These are phyloP conservation scores for Rhodomyrtus tomentosa DNA, from an alignment of 345 rosid species.

Conservation along the genomic window DNA sequence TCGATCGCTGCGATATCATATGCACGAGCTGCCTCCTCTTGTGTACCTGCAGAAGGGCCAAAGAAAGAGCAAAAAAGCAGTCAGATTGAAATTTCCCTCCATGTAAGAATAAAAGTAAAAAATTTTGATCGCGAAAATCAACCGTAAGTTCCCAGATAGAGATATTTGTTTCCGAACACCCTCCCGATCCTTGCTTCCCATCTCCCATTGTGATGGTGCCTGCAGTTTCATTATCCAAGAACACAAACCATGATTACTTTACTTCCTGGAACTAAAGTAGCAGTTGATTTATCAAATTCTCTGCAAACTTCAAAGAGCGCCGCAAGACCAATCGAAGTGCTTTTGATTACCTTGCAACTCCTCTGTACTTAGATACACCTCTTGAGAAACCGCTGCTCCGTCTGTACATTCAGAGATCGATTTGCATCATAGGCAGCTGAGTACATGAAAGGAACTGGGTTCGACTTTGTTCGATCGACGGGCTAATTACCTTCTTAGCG, in stretches of 20 bases:
- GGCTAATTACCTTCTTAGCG: conserved; percentile 37
- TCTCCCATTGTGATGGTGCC: conserved; percentile 70
- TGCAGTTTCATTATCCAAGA: not conserved
- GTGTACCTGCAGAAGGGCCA: conserved; percentile 17
- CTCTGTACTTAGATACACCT: conserved; percentile 60
- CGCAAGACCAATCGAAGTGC: not conserved
- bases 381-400: conserved; percentile 65
- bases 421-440: not conserved
- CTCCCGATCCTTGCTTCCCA: conserved; percentile 77
- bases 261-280: not conserved
- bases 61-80: not conserved
- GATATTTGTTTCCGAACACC: conserved; percentile 62
- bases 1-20: conserved; percentile 46
- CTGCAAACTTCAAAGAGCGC: not conserved
- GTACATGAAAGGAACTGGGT: not conserved
- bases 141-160: conserved; percentile 68
- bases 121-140: not conserved
- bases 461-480: not conserved
- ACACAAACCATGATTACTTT: not conserved
- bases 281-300: not conserved
- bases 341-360: conserved; percentile 29
- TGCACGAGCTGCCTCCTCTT: conserved; percentile 47
- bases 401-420: conserved; percentile 9
- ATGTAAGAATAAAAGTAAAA: not conserved
- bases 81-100: not conserved